Evolutionary conservation across 371 early-diverging fungal genomes (phyloP), one percentile per base, ranked within the genome.

Genomic region (Circinella umbellata): DNA sequence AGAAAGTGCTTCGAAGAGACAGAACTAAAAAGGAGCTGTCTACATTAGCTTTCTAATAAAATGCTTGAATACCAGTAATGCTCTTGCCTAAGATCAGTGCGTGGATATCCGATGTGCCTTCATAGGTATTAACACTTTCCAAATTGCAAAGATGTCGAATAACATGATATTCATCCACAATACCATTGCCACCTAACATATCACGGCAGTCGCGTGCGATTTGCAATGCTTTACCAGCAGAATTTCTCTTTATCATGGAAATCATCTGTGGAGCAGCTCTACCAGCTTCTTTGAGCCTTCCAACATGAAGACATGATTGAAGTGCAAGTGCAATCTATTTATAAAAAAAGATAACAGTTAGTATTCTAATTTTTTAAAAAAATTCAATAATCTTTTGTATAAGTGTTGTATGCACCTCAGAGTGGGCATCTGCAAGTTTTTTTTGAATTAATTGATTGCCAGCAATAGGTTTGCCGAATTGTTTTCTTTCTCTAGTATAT

Each of bases 51-150:
- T 27, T 51, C 37, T 18, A 61, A 38, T 27, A 61, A 38, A 95
- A 95, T n/a, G 96, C 88, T 34, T 91, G 84, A 57, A 98, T 88
- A 27, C 98, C 98, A 18, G 99, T 98, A 68, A 98, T 95, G 34
- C 93, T 98, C 48, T 96, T 87, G 59, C 98, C 99, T 38, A 98
- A 76, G 67, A 98, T 97, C 67, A 98, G 84, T 35, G 97, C 93
- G 76, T 98, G 99, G 35, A 98, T 88, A 78, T 98, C 98, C 68
- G 96, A 93, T 3, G 98, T 98, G 34, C 97, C 95, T 83, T 98
- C 99, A 76, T 98, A 98, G 7, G 99, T 98, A 81, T 96, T 96
- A 47, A 96, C 97, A 61, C 96, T 93, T 73, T 97, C 97, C 46
- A 98, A 84, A 80, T 98, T 98, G 82, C 91, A 91, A 63, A 94